These are phyloP conservation scores for Suillus sp. DNA, from an alignment of 768 basidiomycete genomes.

Conservation along the genomic window DNA sequence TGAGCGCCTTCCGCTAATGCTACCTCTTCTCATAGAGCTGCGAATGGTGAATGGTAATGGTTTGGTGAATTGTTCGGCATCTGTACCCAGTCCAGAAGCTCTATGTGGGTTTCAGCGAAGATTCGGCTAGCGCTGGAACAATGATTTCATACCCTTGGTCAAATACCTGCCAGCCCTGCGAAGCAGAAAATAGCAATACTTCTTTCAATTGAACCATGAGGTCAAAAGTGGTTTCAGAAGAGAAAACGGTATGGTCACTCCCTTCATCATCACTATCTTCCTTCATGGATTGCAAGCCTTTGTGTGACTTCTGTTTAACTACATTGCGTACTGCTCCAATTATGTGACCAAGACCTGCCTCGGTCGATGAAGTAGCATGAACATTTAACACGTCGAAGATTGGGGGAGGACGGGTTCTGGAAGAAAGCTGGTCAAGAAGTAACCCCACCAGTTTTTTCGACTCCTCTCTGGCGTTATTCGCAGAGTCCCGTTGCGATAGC, in stretches of 20 bases:
- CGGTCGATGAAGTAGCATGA: slow-evolving; percentile 26
- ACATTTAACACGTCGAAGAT: slow-evolving; percentile 46
- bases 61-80: neutral
- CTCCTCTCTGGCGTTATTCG: slow-evolving; percentile 51
- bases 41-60: slow-evolving; percentile 48
- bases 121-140: neutral
- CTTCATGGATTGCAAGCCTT: slow-evolving; percentile 15
- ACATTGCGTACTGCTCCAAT: slow-evolving; percentile 48
- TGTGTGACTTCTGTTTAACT: slow-evolving; percentile 37
- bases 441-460: slow-evolving; percentile 70
- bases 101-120: slow-evolving; percentile 10
- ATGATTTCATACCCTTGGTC: slow-evolving; percentile 45
- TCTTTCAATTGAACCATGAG: slow-evolving; percentile 66
- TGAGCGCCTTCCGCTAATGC: slow-evolving; percentile 45
- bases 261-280: slow-evolving; percentile 40
- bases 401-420: slow-evolving; percentile 54
- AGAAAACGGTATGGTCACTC: slow-evolving; percentile 44
- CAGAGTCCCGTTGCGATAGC: slow-evolving; percentile 30
- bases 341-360: slow-evolving; percentile 42
- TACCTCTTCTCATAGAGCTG: slow-evolving; percentile 34
- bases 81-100: neutral
- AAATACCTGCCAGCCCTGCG: slow-evolving; percentile 66
- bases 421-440: slow-evolving; percentile 63
- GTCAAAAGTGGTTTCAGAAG: slow-evolving; percentile 66
- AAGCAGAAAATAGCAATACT: slow-evolving; percentile 54